phyloP scores from a whole-genome alignment of 2,329 filamentous ascomycete genomes.

The Nakataea oryzae region DNA sequence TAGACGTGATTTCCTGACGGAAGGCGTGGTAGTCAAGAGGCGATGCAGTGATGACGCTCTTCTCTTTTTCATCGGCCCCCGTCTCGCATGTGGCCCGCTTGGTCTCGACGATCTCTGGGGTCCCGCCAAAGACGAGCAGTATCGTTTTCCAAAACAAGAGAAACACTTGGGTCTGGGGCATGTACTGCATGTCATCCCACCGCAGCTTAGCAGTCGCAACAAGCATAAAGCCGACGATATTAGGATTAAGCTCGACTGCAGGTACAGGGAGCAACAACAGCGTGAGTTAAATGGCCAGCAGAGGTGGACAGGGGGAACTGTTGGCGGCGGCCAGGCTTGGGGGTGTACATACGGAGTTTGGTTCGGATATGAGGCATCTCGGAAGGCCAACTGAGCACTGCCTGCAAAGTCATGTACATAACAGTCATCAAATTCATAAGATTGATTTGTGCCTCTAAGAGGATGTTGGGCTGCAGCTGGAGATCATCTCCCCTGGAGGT shows the following conservation, averaged over 20 bases:
- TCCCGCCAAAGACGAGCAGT: slow-evolving; percentile 75
- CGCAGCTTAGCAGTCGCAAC: slow-evolving; percentile 57
- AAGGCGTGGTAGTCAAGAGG: slow-evolving; percentile 95
- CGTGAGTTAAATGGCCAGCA: neutral
- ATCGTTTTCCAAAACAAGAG: slow-evolving; percentile 88
- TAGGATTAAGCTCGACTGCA: slow-evolving; percentile 50
- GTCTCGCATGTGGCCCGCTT: slow-evolving; percentile 63
- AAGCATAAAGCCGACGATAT: slow-evolving; percentile 62
- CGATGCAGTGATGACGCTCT: slow-evolving; percentile 81
- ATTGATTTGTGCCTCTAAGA: slow-evolving; percentile 42
- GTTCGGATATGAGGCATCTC: slow-evolving; percentile 34
- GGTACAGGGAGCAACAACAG: neutral
- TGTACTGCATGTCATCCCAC: slow-evolving; percentile 58
- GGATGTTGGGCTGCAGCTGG: slow-evolving; percentile 24
- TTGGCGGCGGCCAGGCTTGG: neutral
- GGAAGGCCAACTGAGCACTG: slow-evolving; percentile 39
- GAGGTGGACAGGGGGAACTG: neutral
- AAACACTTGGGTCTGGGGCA: slow-evolving; percentile 61
- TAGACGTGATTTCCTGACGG: slow-evolving; percentile 91
- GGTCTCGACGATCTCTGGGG: slow-evolving; percentile 58
- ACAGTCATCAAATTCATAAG: slow-evolving; percentile 14
- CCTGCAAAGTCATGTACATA: slow-evolving; percentile 36
- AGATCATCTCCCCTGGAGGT: slow-evolving; percentile 33
- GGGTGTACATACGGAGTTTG: slow-evolving; percentile 36
- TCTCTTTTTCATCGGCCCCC: slow-evolving; percentile 47